phyloP scores from a whole-genome alignment of 805 yeast genomes.

The Wickerhamiella azyma region DNA sequence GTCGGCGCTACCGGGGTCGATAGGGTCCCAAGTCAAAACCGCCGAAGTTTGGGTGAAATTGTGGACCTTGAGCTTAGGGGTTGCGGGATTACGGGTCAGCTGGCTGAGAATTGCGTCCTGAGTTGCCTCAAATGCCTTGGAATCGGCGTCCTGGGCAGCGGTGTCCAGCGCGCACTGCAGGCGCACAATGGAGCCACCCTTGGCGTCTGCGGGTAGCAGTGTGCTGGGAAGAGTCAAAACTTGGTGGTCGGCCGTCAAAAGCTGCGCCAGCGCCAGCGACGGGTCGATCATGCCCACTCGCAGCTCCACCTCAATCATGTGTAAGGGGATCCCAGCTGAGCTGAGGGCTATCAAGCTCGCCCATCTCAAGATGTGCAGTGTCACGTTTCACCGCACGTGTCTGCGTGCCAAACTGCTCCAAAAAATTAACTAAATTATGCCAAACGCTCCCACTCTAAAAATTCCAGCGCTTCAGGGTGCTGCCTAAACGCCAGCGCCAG shows the following conservation, averaged over 20 bases:
- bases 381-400: no score
- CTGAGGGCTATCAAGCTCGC: no score
- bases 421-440: no score
- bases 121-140: slow-evolving; percentile 40
- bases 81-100: slow-evolving; percentile 61
- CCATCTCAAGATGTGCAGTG: no score
- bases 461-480: no score
- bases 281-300: slow-evolving; percentile 96
- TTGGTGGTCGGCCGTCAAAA: slow-evolving; percentile 84
- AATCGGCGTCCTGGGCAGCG: slow-evolving; percentile 49
- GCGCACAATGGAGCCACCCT: slow-evolving; percentile 83
- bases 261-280: slow-evolving; percentile 55
- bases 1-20: slow-evolving; percentile 70
- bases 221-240: slow-evolving; percentile 95
- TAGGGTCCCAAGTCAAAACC: slow-evolving; percentile 85
- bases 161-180: slow-evolving; percentile 70
- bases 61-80: slow-evolving; percentile 53
- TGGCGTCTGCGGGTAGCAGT: slow-evolving; percentile 74
- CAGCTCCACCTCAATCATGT: slow-evolving; percentile 69
- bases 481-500: no score
- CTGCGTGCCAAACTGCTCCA: no score
- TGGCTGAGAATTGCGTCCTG: slow-evolving; percentile 61
- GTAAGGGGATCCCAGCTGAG: neutral
- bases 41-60: slow-evolving; percentile 91
- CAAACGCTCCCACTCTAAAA: no score